A percentile compares a stretch with the other conserved stretches of the same genome.
These are phyloP conservation scores for Suillus paluster DNA, from an alignment of 768 basidiomycete species.

Conservation along the genomic window DNA sequence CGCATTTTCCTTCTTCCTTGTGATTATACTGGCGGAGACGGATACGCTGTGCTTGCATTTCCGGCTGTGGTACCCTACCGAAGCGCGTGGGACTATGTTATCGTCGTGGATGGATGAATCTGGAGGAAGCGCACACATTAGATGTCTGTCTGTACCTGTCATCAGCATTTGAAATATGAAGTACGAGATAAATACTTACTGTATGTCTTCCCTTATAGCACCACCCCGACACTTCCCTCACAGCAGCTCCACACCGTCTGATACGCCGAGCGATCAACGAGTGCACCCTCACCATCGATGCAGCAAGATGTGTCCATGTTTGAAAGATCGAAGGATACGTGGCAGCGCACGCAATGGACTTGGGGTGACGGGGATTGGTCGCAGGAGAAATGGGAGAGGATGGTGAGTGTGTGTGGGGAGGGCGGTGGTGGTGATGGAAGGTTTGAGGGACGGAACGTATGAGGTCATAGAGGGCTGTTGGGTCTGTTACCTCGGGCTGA, in stretches of 20 bases:
- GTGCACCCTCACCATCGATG: constrained; percentile 80
- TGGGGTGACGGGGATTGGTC: constrained; percentile 66
- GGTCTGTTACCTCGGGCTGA: constrained; percentile 40
- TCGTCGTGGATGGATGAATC: constrained; percentile 71
- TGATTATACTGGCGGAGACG: constrained; percentile 25
- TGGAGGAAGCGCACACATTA: constrained; percentile 79
- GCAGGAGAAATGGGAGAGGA: constrained; percentile 62
- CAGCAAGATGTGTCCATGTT: constrained; percentile 73
- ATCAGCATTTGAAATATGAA: background rate
- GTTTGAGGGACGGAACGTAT: constrained; percentile 66
- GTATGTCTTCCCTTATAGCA: constrained; percentile 87
- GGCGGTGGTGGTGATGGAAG: constrained; percentile 51
- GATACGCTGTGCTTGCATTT: constrained; percentile 29
- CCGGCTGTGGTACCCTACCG: constrained; percentile 54
- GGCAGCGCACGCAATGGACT: constrained; percentile 78
- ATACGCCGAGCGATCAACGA: constrained; percentile 65
- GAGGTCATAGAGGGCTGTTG: constrained; percentile 51
- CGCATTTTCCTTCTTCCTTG: constrained; percentile 19
- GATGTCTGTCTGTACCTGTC: constrained; percentile 56
- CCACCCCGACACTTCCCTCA: constrained; percentile 75
- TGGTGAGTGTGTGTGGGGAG: constrained; percentile 44
- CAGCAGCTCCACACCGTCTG: constrained; percentile 78
- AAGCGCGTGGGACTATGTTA: constrained; percentile 65
- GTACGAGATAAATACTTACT: constrained; percentile 28
- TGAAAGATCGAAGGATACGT: constrained; percentile 71